Percentiles rank a stretch among this genome's conserved stretches.
Conservation (phyloP, 129 eudicot species). For the Apium graveolens region DNA sequence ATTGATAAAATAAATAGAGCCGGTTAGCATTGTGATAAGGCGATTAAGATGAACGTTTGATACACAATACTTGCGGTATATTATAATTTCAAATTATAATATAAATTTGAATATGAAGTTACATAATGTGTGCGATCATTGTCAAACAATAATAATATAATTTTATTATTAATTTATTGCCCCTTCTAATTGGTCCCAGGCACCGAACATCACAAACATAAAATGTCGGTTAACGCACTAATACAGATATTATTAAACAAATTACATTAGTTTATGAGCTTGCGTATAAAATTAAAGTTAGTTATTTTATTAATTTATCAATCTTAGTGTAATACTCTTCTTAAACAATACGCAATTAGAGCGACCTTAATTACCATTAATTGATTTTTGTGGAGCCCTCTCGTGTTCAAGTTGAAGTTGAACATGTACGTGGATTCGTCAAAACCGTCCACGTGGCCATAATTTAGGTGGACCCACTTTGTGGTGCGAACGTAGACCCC, state of each 20-base stretch:
- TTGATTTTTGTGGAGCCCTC: neutral
- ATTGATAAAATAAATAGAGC: too few species aligned
- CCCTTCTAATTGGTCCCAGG: too few species aligned
- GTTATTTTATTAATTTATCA: too few species aligned
- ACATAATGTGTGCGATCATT: too few species aligned
- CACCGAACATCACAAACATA: too few species aligned
- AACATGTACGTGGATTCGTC: neutral
- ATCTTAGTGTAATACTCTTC: neutral
- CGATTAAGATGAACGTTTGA: too few species aligned
- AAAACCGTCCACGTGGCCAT: neutral
- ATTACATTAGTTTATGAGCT: neutral
- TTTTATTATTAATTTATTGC: too few species aligned
- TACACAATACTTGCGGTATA: too few species aligned
- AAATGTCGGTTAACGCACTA: constrained; percentile 15
- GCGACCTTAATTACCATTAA: neutral
- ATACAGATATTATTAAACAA: neutral
- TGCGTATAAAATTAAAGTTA: neutral
- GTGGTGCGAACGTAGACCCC: neutral
- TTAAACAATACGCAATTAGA: constrained; percentile 3
- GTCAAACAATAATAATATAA: too few species aligned
- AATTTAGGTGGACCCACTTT: neutral
- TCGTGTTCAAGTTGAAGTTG: neutral
- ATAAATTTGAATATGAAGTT: too few species aligned
- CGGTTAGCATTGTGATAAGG: too few species aligned
- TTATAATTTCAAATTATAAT: too few species aligned